Percentiles rank a stretch among this genome's conserved stretches.
phyloP scores from a whole-genome alignment of 805 yeast species.

The Ogataea polymorpha region DNA sequence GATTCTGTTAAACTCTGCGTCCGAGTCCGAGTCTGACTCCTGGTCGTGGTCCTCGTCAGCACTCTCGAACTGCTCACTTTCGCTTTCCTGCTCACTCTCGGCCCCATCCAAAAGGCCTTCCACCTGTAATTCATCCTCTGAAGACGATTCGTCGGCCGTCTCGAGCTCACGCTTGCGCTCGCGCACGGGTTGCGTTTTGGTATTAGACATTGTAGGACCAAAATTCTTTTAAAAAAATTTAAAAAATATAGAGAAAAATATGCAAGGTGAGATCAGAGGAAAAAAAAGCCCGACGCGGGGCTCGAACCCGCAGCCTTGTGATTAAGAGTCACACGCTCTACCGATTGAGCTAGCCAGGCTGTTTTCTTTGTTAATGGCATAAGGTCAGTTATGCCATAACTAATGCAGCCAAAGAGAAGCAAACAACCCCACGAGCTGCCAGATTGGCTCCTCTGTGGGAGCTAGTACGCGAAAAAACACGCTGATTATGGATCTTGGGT shows the following conservation, averaged over 20 bases:
- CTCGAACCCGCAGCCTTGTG: slow-evolving; percentile 30
- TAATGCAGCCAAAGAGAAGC: no score
- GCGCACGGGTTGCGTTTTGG: slow-evolving; percentile 3
- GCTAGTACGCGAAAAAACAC: no score
- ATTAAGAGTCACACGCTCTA: slow-evolving; percentile 30
- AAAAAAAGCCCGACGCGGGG: slow-evolving; percentile 27
- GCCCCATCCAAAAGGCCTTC: slow-evolving; percentile 43
- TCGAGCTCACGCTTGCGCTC: slow-evolving; percentile 13
- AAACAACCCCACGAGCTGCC: no score
- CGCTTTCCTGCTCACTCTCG: slow-evolving; percentile 34
- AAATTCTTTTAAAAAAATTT: slow-evolving; percentile 7
- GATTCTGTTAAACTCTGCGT: slow-evolving; percentile 61
- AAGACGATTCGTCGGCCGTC: slow-evolving; percentile 18
- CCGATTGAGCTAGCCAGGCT: slow-evolving; percentile 30
- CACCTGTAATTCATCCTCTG: slow-evolving; percentile 26
- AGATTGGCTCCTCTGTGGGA: no score
- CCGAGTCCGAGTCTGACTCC: slow-evolving; percentile 43
- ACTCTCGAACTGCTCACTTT: slow-evolving; percentile 24
- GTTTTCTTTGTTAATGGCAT: not conserved
- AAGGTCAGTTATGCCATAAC: not conserved
- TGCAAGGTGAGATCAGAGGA: slow-evolving; percentile 1
- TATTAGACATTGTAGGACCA: slow-evolving; percentile 8
- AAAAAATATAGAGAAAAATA: slow-evolving; percentile 1
- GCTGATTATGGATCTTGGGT: no score
- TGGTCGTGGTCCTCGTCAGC: slow-evolving; percentile 30